These are phyloP conservation scores for Euphorbia celastroides DNA, from an alignment of 441 rosid genomes.

Conservation along the genomic window DNA sequence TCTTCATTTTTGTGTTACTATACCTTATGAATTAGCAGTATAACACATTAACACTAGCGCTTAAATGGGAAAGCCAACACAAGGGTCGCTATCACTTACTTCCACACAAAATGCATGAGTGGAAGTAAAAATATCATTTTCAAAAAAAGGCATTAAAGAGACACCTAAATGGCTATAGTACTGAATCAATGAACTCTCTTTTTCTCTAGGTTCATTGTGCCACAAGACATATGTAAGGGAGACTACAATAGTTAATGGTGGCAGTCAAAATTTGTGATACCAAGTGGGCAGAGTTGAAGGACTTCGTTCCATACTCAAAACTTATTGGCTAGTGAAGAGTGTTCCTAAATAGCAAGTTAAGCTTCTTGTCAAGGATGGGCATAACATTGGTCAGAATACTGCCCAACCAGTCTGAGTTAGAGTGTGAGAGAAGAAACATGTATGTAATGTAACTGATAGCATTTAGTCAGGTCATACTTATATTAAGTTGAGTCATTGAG, in stretches of 20 bases:
- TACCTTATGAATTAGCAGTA: not conserved
- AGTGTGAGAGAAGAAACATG: constrained; percentile 1
- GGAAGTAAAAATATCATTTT: not conserved
- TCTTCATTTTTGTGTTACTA: not conserved
- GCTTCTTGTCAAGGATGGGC: not conserved
- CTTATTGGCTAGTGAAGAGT: not conserved
- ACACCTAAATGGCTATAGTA: not conserved
- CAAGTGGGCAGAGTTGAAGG: not conserved
- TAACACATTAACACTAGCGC: not conserved
- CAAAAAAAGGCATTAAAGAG: not conserved
- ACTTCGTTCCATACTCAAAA: not conserved
- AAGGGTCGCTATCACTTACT: not conserved
- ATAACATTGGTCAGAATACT: not conserved
- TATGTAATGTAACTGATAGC: not conserved
- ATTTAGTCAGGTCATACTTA: constrained; percentile 10
- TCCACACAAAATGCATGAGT: not conserved
- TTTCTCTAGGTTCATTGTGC: not conserved
- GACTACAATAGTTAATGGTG: not conserved
- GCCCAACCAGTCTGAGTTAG: not conserved
- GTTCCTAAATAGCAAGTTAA: not conserved
- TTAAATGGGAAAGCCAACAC: not conserved
- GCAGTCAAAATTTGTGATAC: not conserved
- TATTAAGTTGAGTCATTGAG: constrained; percentile 20
- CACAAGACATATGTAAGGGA: not conserved
- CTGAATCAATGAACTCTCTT: not conserved